These are phyloP conservation scores for Gigaspora rosea DNA, from an alignment of 192 early-diverging fungal species.

Conservation along the genomic window DNA sequence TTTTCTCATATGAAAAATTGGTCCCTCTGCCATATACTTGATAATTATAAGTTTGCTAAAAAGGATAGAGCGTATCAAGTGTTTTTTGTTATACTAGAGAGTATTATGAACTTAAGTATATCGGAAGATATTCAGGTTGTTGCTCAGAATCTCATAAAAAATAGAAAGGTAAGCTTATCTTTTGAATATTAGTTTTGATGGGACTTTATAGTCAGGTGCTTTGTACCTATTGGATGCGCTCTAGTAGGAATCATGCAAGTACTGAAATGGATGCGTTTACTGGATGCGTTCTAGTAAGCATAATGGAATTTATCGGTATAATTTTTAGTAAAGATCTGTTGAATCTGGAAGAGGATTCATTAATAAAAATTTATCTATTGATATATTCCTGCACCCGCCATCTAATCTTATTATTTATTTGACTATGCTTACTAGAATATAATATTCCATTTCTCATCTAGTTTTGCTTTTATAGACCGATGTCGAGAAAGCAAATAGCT, in stretches of 20 bases:
- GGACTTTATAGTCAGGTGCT: constrained; percentile 16
- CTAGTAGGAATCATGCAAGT: constrained; percentile 21
- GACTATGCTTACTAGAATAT: constrained; percentile 8
- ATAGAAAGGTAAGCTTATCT: constrained; percentile 12
- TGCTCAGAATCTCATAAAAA: constrained; percentile 9
- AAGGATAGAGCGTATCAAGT: background rate
- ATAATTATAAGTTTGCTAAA: constrained; percentile 16
- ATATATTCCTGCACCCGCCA: constrained; percentile 19
- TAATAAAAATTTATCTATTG: constrained; percentile 4
- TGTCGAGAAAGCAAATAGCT: background rate
- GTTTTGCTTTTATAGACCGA: constrained; percentile 8
- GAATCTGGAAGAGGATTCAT: constrained; percentile 10
- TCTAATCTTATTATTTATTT: constrained; percentile 2
- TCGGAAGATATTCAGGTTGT: background rate
- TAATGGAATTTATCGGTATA: constrained; percentile 7
- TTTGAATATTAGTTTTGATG: constrained; percentile 5
- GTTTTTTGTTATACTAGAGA: background rate
- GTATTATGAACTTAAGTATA: background rate
- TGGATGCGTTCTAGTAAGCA: constrained; percentile 16
- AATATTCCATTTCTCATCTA: constrained; percentile 12
- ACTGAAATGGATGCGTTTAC: constrained; percentile 26
- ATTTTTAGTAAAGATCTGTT: too few species aligned
- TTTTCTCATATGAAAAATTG: background rate
- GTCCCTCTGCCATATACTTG: background rate
- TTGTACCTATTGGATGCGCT: constrained; percentile 22